Base-by-base conservation (phyloP, 495 filamentous ascomycete species). In the Durotheca rogersii region DNA sequence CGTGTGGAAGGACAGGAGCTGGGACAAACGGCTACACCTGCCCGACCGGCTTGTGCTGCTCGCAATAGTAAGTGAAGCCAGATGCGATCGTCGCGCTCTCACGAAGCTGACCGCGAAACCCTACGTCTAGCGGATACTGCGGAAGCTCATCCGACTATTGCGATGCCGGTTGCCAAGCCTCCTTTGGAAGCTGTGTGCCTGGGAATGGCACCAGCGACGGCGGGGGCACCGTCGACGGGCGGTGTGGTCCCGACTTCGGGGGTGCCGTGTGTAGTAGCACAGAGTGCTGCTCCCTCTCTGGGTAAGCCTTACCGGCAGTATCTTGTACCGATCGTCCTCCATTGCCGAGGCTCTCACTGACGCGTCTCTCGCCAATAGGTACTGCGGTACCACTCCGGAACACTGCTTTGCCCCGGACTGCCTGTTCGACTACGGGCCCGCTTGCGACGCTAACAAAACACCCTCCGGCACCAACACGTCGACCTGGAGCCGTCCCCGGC, bases 331-430 rank as follows among this genome's bases (percentile, higher is more conserved):
- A n/a, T n/a, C n/a, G n/a, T n/a, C n/a, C n/a, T n/a, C n/a, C n/a
- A n/a, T n/a, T n/a, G n/a, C n/a, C n/a, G n/a, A n/a, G n/a, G n/a
- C n/a, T n/a, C n/a, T n/a, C n/a, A n/a, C n/a, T n/a, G n/a, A n/a
- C n/a, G n/a, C n/a, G n/a, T n/a, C n/a, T n/a, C n/a, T 38, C 7
- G 17, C 11, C 18, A n/a, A 35, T 73, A 77, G 76, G 23, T 78
- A 74, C 50, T 81, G 79, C 46, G 82, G 81, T 23, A 76, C 72
- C 3, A 76, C 73, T 2, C 51, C 62, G 21, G 73, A 69, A 12
- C 75, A 82, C 57, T 85, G 82, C 56, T 52, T 45, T 6, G 81
- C 81, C 25, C 81, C 82, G 2, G 79, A 80, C 30, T 85, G 82
- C 53, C 73, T 74, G 44, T 70, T 79, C 32, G 70, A 77, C 32